Base-by-base conservation (phyloP, 2,329 filamentous ascomycete species). In the Grosmannia serpens region DNA sequence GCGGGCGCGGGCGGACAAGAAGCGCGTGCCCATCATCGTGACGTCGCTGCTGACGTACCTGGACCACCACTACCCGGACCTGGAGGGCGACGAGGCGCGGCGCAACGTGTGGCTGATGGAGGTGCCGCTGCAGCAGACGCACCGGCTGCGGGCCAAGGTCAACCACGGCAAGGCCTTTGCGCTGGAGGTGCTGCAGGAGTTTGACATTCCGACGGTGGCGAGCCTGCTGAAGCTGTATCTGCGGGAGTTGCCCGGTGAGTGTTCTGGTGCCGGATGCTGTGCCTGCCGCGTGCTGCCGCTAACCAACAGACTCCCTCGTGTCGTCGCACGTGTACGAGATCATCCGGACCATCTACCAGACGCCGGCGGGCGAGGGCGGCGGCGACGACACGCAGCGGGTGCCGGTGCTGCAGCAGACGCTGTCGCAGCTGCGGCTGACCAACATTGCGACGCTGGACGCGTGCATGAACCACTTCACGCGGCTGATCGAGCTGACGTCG, bases 401-500 rank as follows among this genome's bases (percentile, higher is more conserved):
- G 63, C 87, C 91, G 58, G 90, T 97, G 61, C 82, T 99, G 38
- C 94, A 99, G 72, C 95, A 94, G 66, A 97, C 94, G 0, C 85
- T 99, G 58, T 92, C 91, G 46, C 91, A 97, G 71, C 83, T 99
- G 59, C 88, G 92, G 61, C 85, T 99, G 59, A 91, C 94, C 63
- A 99, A 99, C 71, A 99, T 99, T 71, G 94, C 94, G 53, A 97
- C 94, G n/a, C 84, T 99, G 60, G 94, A 99, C 71, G 94, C 94
- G 47, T 88, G 96, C 69, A 95, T 95, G 80, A 97, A 95, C 64
- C 94, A 99, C 74, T 97, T 99, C 71, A 96, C 92, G 46, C 88
- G 94, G 61, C 78, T 99, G 61, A 95, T 99, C 68, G 94, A 99
- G 71, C 80, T 99, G 62, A 99, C 94, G 2, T 97, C 92, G 17